Conservation (phyloP, 2,329 filamentous ascomycete genomes). For the Aspergillus ibericus region DNA sequence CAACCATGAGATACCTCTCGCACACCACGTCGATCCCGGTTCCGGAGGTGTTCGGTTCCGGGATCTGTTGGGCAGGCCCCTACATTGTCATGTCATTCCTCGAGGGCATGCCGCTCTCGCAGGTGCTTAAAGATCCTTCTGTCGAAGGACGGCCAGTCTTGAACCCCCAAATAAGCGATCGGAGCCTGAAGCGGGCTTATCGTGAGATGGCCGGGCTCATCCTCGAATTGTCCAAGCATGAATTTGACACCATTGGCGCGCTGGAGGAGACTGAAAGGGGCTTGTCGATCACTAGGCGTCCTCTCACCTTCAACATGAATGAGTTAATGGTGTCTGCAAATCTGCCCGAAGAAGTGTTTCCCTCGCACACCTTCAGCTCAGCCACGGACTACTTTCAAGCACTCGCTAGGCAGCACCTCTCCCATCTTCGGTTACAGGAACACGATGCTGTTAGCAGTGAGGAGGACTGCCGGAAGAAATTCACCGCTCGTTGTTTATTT, state of each 20-base stretch:
- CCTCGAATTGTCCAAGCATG: neutral
- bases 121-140: neutral
- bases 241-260: neutral
- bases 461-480: neutral
- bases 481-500: neutral
- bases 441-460: neutral
- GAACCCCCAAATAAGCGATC: neutral
- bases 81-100: conserved; percentile 2
- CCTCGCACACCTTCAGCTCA: neutral
- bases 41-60: conserved; percentile 4
- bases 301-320: neutral
- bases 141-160: neutral
- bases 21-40: neutral
- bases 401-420: neutral
- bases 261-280: neutral
- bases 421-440: neutral
- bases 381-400: neutral
- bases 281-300: neutral
- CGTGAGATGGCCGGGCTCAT: neutral
- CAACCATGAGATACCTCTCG: neutral
- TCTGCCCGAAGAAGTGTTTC: neutral
- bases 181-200: neutral
- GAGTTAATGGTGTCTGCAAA: neutral
- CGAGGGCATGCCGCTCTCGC: neutral
- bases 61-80: conserved; percentile 6